Evolutionary conservation across 2,329 filamentous ascomycete genomes (phyloP).

Genomic region (Diaporthe caulivora): DNA sequence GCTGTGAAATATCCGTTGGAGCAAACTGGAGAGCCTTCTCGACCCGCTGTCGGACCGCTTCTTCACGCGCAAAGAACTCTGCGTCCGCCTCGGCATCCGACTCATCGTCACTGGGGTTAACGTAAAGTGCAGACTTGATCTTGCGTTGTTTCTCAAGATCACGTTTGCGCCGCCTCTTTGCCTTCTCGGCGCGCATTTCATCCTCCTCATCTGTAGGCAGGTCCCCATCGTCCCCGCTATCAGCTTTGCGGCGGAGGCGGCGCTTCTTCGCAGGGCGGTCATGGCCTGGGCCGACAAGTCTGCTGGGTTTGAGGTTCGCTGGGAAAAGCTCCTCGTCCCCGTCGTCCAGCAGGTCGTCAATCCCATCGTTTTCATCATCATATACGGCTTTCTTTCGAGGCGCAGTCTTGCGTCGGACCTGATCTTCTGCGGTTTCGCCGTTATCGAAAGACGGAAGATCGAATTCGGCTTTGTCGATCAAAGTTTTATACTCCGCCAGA

Average conservation of each 20-base stretch:
- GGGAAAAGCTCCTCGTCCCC: constrained; percentile 76
- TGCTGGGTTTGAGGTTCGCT: constrained; percentile 58
- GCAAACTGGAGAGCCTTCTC: constrained; percentile 50
- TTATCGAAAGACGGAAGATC: constrained; percentile 83
- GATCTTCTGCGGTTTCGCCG: constrained; percentile 78
- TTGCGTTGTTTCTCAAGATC: constrained; percentile 82
- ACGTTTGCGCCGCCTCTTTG: constrained; percentile 66
- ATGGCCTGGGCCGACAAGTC: constrained; percentile 44
- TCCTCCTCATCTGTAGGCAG: constrained; percentile 70
- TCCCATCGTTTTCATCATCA: constrained; percentile 76
- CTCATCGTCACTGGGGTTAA: constrained; percentile 89
- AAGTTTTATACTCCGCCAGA: constrained; percentile 76
- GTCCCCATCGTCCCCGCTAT: constrained; percentile 56
- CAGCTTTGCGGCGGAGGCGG: constrained; percentile 62
- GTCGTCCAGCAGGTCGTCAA: constrained; percentile 59
- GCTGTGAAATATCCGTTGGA: constrained; percentile 33
- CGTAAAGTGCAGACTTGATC: constrained; percentile 87
- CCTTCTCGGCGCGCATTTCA: constrained; percentile 30
- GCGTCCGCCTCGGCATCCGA: constrained; percentile 79
- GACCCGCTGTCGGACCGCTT: constrained; percentile 69
- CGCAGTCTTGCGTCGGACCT: constrained; percentile 79
- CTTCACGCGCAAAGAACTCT: constrained; percentile 84
- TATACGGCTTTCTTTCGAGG: constrained; percentile 70
- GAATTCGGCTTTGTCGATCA: constrained; percentile 83
- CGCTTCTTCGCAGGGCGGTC: constrained; percentile 72